phyloP scores from a whole-genome alignment of 2,329 filamentous ascomycete genomes.

The Leptodontidium sp. region DNA sequence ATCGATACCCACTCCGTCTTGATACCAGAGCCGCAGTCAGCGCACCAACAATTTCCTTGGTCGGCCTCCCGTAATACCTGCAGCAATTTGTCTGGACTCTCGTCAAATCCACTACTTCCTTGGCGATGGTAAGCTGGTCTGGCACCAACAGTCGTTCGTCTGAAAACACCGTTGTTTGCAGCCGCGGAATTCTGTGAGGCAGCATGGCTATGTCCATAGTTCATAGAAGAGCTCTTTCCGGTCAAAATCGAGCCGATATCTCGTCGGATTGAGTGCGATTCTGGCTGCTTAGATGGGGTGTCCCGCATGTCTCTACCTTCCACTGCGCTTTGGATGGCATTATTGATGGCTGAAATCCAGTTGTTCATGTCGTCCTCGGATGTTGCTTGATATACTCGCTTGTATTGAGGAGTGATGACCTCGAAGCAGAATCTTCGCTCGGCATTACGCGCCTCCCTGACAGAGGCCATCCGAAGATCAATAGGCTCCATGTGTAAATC shows the following conservation, averaged over 20 bases:
- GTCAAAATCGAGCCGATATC: constrained; percentile 94
- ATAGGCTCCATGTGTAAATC: constrained; percentile 99
- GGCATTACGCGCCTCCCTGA: constrained; percentile 92
- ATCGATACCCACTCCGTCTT: constrained; percentile 99
- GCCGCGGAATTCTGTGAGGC: constrained; percentile 57
- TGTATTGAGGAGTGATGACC: constrained; percentile 95
- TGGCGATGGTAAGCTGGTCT: constrained; percentile 76
- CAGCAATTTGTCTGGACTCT: constrained; percentile 84
- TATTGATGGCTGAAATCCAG: constrained; percentile 97
- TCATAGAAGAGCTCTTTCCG: constrained; percentile 83
- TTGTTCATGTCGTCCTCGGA: constrained; percentile 98
- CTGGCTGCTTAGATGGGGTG: constrained; percentile 54
- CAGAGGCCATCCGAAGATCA: constrained; percentile 94
- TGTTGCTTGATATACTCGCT: constrained; percentile 95
- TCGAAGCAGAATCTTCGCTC: constrained; percentile 98
- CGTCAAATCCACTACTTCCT: constrained; percentile 77
- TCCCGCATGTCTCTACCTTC: constrained; percentile 76
- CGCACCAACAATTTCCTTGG: constrained; percentile 91
- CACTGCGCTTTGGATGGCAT: constrained; percentile 93
- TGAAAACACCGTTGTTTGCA: constrained; percentile 64
- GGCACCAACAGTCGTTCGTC: constrained; percentile 91
- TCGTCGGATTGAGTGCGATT: constrained; percentile 67
- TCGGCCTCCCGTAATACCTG: constrained; percentile 89
- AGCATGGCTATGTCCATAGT: constrained; percentile 53
- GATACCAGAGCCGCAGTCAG: constrained; percentile 88